Conservation (phyloP, 768 basidiomycete species). For the Kwoniella heveanensis region DNA sequence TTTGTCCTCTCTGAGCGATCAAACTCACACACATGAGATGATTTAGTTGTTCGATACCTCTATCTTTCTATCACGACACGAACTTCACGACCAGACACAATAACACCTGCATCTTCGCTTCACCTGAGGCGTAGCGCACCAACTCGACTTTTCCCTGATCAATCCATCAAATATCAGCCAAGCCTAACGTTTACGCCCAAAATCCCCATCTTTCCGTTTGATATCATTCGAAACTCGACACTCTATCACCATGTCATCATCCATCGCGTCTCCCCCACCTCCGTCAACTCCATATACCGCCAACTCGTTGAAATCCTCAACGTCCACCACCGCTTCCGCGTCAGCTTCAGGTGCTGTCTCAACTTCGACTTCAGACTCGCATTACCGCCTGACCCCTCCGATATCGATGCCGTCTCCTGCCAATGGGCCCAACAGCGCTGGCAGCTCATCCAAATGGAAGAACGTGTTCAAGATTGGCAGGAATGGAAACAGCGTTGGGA, state of each 20-base stretch:
- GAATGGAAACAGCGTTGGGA: conserved; percentile 19
- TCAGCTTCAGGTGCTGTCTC: conserved; percentile 4
- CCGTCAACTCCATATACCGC: conserved; percentile 23
- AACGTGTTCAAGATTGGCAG: conserved; percentile 38
- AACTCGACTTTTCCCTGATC: not conserved
- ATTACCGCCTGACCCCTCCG: conserved; percentile 11
- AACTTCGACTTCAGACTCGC: conserved; percentile 2
- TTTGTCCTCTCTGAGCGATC: not conserved
- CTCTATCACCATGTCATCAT: conserved; percentile 22
- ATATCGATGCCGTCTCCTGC: conserved; percentile 30
- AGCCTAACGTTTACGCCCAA: not conserved
- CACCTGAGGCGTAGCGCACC: not conserved
- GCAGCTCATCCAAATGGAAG: conserved; percentile 31
- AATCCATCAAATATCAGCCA: not conserved
- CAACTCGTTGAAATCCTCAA: conserved; percentile 23
- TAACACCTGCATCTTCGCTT: not conserved
- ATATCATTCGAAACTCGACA: not conserved
- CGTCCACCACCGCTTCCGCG: conserved; percentile 28
- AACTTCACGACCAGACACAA: not conserved
- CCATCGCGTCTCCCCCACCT: conserved; percentile 28
- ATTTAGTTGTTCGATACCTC: not conserved
- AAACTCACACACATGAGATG: not conserved
- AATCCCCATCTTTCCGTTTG: not conserved
- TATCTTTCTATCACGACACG: not conserved
- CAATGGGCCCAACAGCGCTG: conserved; percentile 16